A percentile compares a stretch with the other conserved stretches of the same genome.
phyloP scores from a whole-genome alignment of 2,329 filamentous ascomycete species.

The Blastomyces percursus region DNA sequence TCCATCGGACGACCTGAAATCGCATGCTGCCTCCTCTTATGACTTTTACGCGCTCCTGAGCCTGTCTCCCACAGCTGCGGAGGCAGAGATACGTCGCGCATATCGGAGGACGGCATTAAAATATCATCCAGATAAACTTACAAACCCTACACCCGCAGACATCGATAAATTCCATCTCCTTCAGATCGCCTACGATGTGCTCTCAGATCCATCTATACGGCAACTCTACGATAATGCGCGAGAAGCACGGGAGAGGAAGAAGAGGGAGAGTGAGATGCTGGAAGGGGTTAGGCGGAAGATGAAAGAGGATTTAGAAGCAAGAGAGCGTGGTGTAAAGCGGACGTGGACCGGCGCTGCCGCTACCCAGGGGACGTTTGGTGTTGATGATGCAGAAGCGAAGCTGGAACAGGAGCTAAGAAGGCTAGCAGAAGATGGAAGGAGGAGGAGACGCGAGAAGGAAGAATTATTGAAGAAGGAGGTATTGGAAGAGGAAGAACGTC shows the following conservation, averaged over 20 bases:
- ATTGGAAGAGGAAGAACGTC: conserved; percentile 29
- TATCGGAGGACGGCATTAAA: conserved; percentile 80
- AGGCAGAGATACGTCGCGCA: conserved; percentile 67
- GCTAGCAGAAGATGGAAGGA: conserved; percentile 44
- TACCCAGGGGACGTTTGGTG: conserved; percentile 28
- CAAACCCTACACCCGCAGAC: conserved; percentile 54
- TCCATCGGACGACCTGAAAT: conserved; percentile 38
- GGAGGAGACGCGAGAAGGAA: conserved; percentile 40
- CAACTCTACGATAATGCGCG: conserved; percentile 68
- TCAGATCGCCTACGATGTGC: conserved; percentile 74
- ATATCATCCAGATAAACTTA: conserved; percentile 87
- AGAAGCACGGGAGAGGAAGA: conserved; percentile 58
- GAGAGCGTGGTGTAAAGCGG: conserved; percentile 56
- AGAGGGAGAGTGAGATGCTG: conserved; percentile 61
- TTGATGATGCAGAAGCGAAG: conserved; percentile 34
- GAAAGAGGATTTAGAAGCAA: conserved; percentile 74
- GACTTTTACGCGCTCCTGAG: conserved; percentile 72
- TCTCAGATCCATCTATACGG: conserved; percentile 59
- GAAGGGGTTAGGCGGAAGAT: conserved; percentile 62
- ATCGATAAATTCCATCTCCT: conserved; percentile 74
- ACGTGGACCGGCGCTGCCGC: conserved; percentile 34
- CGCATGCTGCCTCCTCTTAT: conserved; percentile 49
- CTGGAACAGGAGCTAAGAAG: conserved; percentile 44
- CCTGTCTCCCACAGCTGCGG: conserved; percentile 52
- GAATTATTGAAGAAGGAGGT: conserved; percentile 37